phyloP scores from a whole-genome alignment of 768 basidiomycete species.

The Ramaria rubella region DNA sequence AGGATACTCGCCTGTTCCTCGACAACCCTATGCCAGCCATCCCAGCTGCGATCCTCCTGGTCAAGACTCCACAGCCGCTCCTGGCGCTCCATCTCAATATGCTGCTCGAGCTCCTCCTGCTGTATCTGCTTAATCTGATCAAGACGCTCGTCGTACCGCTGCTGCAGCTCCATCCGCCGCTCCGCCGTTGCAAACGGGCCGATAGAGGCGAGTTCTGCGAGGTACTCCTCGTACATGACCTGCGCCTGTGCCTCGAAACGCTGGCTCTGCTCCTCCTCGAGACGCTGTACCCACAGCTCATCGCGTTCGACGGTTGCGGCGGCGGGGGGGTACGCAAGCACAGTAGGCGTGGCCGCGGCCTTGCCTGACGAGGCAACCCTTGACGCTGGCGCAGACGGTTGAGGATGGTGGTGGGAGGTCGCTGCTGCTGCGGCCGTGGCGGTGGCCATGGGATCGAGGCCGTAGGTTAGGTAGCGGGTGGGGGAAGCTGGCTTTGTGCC shows the following conservation, averaged over 20 bases:
- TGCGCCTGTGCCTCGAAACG: not conserved
- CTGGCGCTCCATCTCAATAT: constrained; percentile 4
- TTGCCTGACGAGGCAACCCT: not conserved
- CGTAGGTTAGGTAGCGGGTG: not conserved
- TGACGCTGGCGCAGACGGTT: not conserved
- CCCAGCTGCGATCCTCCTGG: not conserved
- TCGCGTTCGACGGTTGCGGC: constrained; percentile 4
- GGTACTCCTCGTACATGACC: not conserved
- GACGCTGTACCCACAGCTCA: constrained; percentile 3
- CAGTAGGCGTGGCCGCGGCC: not conserved
- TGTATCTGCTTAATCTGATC: constrained; percentile 6
- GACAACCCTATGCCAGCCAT: not conserved
- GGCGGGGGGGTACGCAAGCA: not conserved
- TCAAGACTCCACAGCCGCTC: constrained; percentile 6
- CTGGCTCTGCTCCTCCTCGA: not conserved
- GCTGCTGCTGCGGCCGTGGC: not conserved
- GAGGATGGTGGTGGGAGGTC: not conserved
- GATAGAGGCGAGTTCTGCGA: not conserved
- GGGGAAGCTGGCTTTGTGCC: constrained; percentile 5
- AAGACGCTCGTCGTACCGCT: not conserved
- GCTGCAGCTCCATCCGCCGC: not conserved
- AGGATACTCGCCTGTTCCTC: constrained; percentile 3
- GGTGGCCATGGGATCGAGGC: not conserved
- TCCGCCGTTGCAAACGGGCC: constrained; percentile 1
- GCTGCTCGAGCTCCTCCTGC: constrained; percentile 4